Conservation (phyloP, 2,329 filamentous ascomycete genomes). For the Penicillium sp. region DNA sequence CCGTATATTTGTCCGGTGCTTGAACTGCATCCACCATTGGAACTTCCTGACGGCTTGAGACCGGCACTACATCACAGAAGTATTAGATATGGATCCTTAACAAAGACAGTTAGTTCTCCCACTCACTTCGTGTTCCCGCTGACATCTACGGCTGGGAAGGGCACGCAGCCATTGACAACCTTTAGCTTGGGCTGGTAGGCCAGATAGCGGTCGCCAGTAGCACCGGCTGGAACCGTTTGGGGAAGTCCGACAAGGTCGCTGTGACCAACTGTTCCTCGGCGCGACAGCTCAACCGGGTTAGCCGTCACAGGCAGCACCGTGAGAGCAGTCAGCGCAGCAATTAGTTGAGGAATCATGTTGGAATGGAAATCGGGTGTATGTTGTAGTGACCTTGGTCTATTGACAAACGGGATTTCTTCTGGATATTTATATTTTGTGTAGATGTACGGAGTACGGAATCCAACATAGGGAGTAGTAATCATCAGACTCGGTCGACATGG, state of each 20-base stretch:
- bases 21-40: conserved; percentile 43
- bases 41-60: conserved; percentile 42
- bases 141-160: conserved; percentile 61
- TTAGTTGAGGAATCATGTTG: conserved; percentile 10
- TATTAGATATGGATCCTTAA: background rate
- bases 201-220: conserved; percentile 51
- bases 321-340: conserved; percentile 8
- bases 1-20: conserved; percentile 54
- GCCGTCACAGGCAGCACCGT: conserved; percentile 1
- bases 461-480: no score
- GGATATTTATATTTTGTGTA: conserved; percentile 1
- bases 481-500: no score
- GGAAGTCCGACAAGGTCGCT: conserved; percentile 55
- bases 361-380: background rate
- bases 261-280: conserved; percentile 46
- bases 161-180: conserved; percentile 61
- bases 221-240: conserved; percentile 52
- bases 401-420: background rate
- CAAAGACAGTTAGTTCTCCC: background rate
- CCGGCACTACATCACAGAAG: conserved; percentile 42
- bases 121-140: conserved; percentile 57
- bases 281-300: background rate
- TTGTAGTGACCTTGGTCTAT: background rate
- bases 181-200: conserved; percentile 59
- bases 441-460: background rate